A percentile compares a stretch with the other conserved stretches of the same genome.
Evolutionary conservation across 768 basidiomycete genomes (phyloP).

Genomic region (Kwoniella europaea): DNA sequence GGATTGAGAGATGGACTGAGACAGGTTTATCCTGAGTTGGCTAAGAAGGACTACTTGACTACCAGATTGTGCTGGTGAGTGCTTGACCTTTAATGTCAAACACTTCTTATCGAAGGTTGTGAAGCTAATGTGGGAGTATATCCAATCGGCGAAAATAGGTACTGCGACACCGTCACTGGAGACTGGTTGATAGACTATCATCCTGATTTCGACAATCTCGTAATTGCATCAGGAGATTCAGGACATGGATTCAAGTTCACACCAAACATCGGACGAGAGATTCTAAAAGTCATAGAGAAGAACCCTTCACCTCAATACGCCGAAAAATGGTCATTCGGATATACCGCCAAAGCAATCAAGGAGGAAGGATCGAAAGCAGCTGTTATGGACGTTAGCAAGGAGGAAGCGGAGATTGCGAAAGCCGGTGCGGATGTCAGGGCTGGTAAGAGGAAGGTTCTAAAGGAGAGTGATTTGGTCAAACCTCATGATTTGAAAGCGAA

Average conservation of each 20-base stretch:
- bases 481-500: constrained; percentile 39
- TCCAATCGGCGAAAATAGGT: constrained; percentile 64
- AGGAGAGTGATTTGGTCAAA: constrained; percentile 47
- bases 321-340: constrained; percentile 69
- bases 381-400: constrained; percentile 13
- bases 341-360: constrained; percentile 10
- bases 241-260: constrained; percentile 71
- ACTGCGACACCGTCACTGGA: constrained; percentile 81
- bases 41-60: constrained; percentile 69
- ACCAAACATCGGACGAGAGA: constrained; percentile 77
- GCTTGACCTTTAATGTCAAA: too few species aligned
- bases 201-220: constrained; percentile 63
- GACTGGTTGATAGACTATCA: constrained; percentile 87
- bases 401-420: constrained; percentile 13
- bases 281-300: constrained; percentile 73
- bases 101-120: too few species aligned
- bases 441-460: constrained; percentile 37
- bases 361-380: constrained; percentile 10
- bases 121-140: background rate
- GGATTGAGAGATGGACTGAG: constrained; percentile 67
- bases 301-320: constrained; percentile 65
- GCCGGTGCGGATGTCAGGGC: constrained; percentile 44
- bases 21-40: constrained; percentile 76
- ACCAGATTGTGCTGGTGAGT: constrained; percentile 86
- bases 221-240: constrained; percentile 85